Conservation (phyloP, 768 basidiomycete species). For the Pulveroboletus frians region DNA sequence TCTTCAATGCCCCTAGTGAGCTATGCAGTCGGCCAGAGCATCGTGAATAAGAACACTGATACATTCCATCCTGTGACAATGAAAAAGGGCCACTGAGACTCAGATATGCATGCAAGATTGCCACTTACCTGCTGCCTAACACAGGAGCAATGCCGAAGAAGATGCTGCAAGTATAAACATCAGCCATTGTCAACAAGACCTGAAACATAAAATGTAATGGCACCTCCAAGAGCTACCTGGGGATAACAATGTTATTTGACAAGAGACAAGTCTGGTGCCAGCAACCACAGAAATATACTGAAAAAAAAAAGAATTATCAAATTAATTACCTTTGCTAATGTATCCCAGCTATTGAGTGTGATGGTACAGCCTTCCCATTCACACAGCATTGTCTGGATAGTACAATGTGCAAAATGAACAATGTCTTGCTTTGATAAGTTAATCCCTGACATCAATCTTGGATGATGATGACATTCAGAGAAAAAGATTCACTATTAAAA, state of each 20-base stretch:
- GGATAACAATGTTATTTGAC: background rate
- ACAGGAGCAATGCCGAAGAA: slow-evolving; percentile 22
- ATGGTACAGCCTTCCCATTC: slow-evolving; percentile 27
- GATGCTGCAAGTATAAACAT: slow-evolving; percentile 18
- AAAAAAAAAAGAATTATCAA: slow-evolving; percentile 3
- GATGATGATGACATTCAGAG: slow-evolving; percentile 9
- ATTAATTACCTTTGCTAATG: slow-evolving; percentile 27
- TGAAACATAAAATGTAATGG: background rate
- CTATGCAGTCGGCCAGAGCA: slow-evolving; percentile 26
- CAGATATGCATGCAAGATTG: background rate
- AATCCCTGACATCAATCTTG: slow-evolving; percentile 10
- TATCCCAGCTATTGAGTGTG: slow-evolving; percentile 27
- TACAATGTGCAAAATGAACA: slow-evolving; percentile 18
- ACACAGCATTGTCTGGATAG: slow-evolving; percentile 24
- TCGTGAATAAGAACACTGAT: slow-evolving; percentile 22
- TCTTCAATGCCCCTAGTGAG: slow-evolving; percentile 16
- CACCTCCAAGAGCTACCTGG: slow-evolving; percentile 14
- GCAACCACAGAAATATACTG: background rate
- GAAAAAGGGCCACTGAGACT: background rate
- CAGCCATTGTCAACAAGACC: slow-evolving; percentile 4
- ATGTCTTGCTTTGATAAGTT: slow-evolving; percentile 21
- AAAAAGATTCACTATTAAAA: background rate
- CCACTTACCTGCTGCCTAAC: slow-evolving; percentile 12
- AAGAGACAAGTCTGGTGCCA: slow-evolving; percentile 4
- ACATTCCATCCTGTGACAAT: slow-evolving; percentile 21